Base-by-base conservation (phyloP, 192 early-diverging fungal species). In the Lobulomyces angularis region DNA sequence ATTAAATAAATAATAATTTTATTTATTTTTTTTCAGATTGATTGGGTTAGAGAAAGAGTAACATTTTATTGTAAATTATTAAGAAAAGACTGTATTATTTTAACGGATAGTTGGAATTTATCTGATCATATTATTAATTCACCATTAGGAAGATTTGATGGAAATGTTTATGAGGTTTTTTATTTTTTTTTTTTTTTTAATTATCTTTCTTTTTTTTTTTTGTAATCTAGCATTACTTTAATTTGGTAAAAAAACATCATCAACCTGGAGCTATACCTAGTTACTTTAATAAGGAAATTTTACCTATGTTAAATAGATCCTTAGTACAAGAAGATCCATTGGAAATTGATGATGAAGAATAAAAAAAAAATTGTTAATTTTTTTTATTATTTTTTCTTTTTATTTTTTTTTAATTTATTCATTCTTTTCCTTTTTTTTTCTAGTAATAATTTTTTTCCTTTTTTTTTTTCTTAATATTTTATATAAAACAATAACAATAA, bases 91-190 rank as follows among this genome's bases (percentile, higher is more conserved):
- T 81, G 81, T 28, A 79, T 92, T 61, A 74, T 84, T 6, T 57
- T 88, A 27, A 83, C 84, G 18, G 89, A 92, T 56, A 65, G 84
- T 17, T 92, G 89, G 63, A 86, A 84, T 50, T 82, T 80, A 64
- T 71, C 79, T 8, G 89, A 92, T 56, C 89, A 82, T 53, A 76
- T 92, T 19, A 61, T 92, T 48, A 88, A 86, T 66, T 84, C 83
- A 36, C 89, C 89, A 18, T 55, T 92, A 16, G 89, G 89, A 36
- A 69, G 81, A 27, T 77, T 69, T 51, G 86, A 89, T 41, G 89
- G 89, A 40, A 71, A 88, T 54, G 75, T 86, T 8, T 88, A 86
- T 54, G 79, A 71, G 34, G n/a, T 42, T 30, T 11, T 8, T 5
- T 42, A 6, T 28, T 22, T 5, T 30, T 7, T 30, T 16, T 42